phyloP scores from a whole-genome alignment of 1,284 basidiomycete species.

The Bjerkandera adusta region DNA sequence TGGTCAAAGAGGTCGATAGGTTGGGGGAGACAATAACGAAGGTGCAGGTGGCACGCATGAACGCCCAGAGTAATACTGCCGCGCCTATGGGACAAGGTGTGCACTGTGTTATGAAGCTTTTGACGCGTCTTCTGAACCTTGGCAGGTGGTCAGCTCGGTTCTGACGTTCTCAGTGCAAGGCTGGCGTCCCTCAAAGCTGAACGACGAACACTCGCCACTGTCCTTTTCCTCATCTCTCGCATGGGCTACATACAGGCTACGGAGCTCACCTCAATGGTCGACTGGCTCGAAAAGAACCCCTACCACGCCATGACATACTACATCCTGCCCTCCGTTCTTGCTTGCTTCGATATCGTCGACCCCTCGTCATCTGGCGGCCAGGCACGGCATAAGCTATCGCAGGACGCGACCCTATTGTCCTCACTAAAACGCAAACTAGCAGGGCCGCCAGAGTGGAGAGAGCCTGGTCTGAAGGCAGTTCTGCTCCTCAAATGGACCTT shows the following conservation, averaged over 20 bases:
- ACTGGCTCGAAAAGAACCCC: slow-evolving; percentile 63
- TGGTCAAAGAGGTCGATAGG: slow-evolving; percentile 64
- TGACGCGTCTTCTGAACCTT: slow-evolving; percentile 4
- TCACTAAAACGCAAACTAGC: slow-evolving; percentile 60
- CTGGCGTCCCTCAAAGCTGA: slow-evolving; percentile 74
- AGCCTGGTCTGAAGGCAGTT: slow-evolving; percentile 73
- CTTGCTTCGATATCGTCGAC: slow-evolving; percentile 68
- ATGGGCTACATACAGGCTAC: slow-evolving; percentile 56
- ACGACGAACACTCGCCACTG: slow-evolving; percentile 59
- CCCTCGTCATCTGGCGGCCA: slow-evolving; percentile 43
- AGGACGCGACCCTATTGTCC: slow-evolving; percentile 42
- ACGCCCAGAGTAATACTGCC: slow-evolving; percentile 60
- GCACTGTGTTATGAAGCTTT: slow-evolving; percentile 3
- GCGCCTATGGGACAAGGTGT: slow-evolving; percentile 53
- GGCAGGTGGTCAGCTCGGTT: slow-evolving; percentile 44
- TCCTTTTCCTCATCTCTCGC: slow-evolving; percentile 63
- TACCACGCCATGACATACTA: slow-evolving; percentile 72
- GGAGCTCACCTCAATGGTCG: slow-evolving; percentile 60
- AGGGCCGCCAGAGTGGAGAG: slow-evolving; percentile 61
- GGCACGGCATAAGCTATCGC: slow-evolving; percentile 45
- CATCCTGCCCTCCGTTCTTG: slow-evolving; percentile 65
- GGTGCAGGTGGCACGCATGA: slow-evolving; percentile 56
- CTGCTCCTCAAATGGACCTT: slow-evolving; percentile 86
- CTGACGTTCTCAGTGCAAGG: slow-evolving; percentile 62
- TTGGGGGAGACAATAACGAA: slow-evolving; percentile 50